Evolutionary conservation across 495 filamentous ascomycete species (phyloP).

Genomic region (Tirmania nivea): DNA sequence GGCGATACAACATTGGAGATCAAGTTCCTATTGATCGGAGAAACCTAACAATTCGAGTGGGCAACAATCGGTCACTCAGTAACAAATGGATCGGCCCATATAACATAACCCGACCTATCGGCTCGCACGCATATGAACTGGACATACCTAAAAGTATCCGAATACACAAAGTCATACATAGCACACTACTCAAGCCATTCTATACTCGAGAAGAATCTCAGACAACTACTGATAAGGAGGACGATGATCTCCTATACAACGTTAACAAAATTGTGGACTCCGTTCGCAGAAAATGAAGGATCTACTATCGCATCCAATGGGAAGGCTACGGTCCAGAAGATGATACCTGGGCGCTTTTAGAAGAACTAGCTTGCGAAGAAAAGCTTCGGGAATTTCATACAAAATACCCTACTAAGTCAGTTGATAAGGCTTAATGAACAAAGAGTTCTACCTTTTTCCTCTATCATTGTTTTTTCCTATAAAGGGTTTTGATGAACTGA

Average conservation of each 20-base stretch:
- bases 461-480: too few species aligned
- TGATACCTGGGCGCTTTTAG: not conserved
- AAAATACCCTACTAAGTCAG: too few species aligned
- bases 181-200: not conserved
- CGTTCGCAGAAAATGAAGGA: not conserved
- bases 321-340: not conserved
- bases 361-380: too few species aligned
- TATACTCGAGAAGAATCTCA: not conserved
- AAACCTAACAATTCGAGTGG: not conserved
- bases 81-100: not conserved
- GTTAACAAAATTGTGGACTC: not conserved
- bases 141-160: not conserved
- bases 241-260: not conserved
- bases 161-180: not conserved
- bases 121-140: not conserved
- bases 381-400: too few species aligned
- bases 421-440: too few species aligned
- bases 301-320: not conserved
- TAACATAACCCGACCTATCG: not conserved
- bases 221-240: not conserved
- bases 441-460: too few species aligned
- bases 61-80: not conserved
- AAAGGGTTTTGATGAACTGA: too few species aligned
- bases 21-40: not conserved
- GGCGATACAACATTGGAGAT: not conserved